These are phyloP conservation scores for Talaromyces verruculosus DNA, from an alignment of 2,329 filamentous ascomycete genomes.

Conservation along the genomic window DNA sequence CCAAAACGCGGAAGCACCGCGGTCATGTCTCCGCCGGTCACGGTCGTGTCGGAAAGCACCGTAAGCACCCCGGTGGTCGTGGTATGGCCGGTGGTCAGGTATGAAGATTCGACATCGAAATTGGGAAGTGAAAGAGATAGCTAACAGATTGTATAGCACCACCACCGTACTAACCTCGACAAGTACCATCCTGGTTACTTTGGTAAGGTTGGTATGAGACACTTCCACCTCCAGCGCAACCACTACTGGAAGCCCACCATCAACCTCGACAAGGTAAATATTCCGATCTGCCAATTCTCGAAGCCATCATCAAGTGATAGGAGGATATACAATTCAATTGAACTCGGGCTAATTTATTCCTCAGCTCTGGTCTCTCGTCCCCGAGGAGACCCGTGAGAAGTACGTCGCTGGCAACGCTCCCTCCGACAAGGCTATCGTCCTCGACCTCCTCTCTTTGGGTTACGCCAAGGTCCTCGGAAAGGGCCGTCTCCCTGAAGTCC, in stretches of 20 bases:
- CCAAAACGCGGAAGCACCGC: constrained; percentile 61
- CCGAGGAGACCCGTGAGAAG: constrained; percentile 85
- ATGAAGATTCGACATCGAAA: neutral
- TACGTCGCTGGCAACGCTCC: constrained; percentile 75
- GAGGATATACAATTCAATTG: neutral
- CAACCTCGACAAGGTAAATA: constrained; percentile 96
- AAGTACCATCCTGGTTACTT: constrained; percentile 99
- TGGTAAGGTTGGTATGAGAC: constrained; percentile 91
- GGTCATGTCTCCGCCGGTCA: constrained; percentile 98
- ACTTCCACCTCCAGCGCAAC: constrained; percentile 95
- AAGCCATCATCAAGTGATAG: neutral
- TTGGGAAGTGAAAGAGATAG: neutral
- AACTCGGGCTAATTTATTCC: constrained; percentile 22
- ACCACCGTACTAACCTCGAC: constrained; percentile 90
- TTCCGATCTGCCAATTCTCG: constrained; percentile 16
- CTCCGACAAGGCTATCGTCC: constrained; percentile 90
- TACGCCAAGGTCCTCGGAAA: constrained; percentile 99
- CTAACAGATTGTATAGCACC: constrained; percentile 64
- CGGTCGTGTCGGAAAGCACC: constrained; percentile 98
- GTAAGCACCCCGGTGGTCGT: constrained; percentile 80
- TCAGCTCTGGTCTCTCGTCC: constrained; percentile 93
- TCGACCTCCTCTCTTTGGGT: constrained; percentile 94
- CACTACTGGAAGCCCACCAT: constrained; percentile 98
- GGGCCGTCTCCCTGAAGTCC: constrained; percentile 89
- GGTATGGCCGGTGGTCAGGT: constrained; percentile 86